A percentile compares a stretch with the other conserved stretches of the same genome.
Evolutionary conservation across 129 eudicot genomes (phyloP).

Genomic region (Tanacetum coccineum): DNA sequence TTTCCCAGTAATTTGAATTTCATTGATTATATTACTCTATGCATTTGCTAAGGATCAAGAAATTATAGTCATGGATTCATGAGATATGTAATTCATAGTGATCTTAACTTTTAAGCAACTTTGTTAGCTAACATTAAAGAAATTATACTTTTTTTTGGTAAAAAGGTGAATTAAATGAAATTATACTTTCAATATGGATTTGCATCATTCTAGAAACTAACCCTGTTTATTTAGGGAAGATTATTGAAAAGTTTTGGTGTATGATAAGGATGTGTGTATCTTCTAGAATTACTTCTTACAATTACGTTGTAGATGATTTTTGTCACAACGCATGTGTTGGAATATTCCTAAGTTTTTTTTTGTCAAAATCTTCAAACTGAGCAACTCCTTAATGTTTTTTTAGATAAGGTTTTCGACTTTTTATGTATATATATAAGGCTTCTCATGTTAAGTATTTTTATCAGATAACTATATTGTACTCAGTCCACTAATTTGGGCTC

Average conservation of each 20-base stretch:
- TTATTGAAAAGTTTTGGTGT: constrained; percentile 18
- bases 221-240: neutral
- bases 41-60: neutral
- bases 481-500: neutral
- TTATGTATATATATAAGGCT: neutral
- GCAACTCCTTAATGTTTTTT: too few species aligned
- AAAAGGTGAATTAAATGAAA: too few species aligned
- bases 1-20: too few species aligned
- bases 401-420: neutral
- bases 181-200: neutral
- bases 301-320: neutral
- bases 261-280: constrained; percentile 13
- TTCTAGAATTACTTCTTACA: constrained; percentile 10
- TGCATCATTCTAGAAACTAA: constrained; percentile 7
- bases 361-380: neutral
- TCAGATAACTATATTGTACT: neutral
- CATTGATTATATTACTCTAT: neutral
- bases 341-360: neutral
- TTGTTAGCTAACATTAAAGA: too few species aligned
- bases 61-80: constrained; percentile 4
- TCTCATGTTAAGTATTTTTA: neutral
- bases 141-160: too few species aligned
- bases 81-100: too few species aligned
- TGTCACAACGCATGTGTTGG: neutral
- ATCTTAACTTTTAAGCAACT: too few species aligned